Evolutionary conservation across 2,329 filamentous ascomycete species (phyloP).

Genomic region (Hypoxylon sp.): DNA sequence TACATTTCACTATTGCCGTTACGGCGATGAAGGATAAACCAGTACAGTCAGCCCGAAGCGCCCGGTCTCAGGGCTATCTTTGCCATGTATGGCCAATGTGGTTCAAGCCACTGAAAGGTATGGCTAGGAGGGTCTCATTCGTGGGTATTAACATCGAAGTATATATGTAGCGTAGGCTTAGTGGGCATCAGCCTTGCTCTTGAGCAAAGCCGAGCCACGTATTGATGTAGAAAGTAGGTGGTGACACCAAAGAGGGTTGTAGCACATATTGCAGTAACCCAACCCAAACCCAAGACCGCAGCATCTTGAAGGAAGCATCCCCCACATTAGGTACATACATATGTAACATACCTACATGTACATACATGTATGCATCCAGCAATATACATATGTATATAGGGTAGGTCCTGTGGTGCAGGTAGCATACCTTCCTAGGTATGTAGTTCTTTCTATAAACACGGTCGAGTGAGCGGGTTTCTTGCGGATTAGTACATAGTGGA

Average conservation of each 20-base stretch:
- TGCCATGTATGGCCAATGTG: conserved; percentile 17
- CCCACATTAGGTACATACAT: conserved; percentile 21
- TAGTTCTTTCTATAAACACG: conserved; percentile 1
- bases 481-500: conserved; percentile 7
- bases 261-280: conserved; percentile 34
- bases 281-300: conserved; percentile 17
- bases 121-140: conserved; percentile 29
- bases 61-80: conserved; percentile 15
- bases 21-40: conserved; percentile 11
- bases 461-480: background rate
- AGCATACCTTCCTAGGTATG: too few relatives aligned
- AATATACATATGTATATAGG: background rate
- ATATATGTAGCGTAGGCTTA: conserved; percentile 13
- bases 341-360: conserved; percentile 8
- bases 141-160: conserved; percentile 19
- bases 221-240: conserved; percentile 4
- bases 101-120: conserved; percentile 35
- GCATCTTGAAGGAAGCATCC: conserved; percentile 8
- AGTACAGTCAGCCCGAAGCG: conserved; percentile 14
- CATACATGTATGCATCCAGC: conserved; percentile 17
- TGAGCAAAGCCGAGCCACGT: conserved; percentile 19
- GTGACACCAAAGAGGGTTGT: conserved; percentile 18
- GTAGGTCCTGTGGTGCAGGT: too few relatives aligned
- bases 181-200: conserved; percentile 31
- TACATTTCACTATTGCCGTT: background rate